Percentiles rank a stretch among this genome's conserved stretches.
Conservation (phyloP, 441 rosid species). For the Populus hybrid region DNA sequence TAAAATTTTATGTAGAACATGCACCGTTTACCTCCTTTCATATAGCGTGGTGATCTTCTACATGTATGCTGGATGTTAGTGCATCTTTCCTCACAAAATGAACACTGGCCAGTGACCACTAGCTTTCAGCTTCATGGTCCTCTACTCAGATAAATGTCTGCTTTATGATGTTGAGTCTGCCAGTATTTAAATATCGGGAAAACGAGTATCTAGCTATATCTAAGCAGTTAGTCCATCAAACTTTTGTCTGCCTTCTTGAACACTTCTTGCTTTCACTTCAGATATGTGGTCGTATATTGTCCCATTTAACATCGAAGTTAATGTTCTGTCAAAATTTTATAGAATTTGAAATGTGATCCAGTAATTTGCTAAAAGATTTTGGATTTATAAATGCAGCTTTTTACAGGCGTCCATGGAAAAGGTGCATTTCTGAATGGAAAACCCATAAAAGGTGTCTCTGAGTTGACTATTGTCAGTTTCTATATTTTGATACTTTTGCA, state of each 20-base stretch:
- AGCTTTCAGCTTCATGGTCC: too few relatives aligned
- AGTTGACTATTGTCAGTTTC: background rate
- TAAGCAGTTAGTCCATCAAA: too few relatives aligned
- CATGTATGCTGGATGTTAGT: background rate
- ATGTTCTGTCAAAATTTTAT: background rate
- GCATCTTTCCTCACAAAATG: background rate
- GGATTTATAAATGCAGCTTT: slow-evolving; percentile 48
- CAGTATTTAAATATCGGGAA: background rate
- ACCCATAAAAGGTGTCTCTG: slow-evolving; percentile 67
- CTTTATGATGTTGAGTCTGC: background rate
- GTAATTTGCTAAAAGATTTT: background rate
- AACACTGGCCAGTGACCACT: background rate
- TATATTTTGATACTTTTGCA: background rate
- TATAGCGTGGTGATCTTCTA: background rate
- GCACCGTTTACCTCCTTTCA: background rate
- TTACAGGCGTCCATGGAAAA: slow-evolving; percentile 65
- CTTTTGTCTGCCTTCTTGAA: too few relatives aligned
- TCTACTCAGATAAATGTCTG: background rate
- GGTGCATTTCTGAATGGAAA: slow-evolving; percentile 84
- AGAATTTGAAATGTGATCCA: background rate
- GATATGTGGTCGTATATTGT: background rate
- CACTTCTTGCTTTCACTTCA: background rate
- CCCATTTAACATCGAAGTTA: background rate
- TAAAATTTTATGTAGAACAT: background rate
- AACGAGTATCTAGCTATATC: background rate